Base-by-base conservation (phyloP, 352 stramenopile genomes). In the Pythium aphanidermatum region DNA sequence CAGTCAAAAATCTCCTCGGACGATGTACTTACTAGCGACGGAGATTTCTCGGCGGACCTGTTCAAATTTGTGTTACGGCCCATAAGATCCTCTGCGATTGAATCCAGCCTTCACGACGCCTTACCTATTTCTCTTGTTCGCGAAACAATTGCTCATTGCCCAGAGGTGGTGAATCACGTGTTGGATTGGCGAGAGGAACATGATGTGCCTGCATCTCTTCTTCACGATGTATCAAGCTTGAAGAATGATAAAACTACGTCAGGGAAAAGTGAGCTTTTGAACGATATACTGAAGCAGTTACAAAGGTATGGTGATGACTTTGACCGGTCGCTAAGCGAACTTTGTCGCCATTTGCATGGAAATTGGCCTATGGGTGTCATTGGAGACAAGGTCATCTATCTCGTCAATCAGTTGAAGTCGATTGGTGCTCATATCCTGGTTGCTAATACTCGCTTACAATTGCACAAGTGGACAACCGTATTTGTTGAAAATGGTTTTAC, bases 21-120 rank as follows among this genome's bases (percentile, higher is more conserved):
- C 17, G 48, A 83, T 40, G 27, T 89, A 21, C 48, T 89, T 2
- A 46, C 53, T 2, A 35, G 63, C 12, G 40, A 52, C 8, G 26
- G 8, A 4, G 47, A 47, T n/a, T 52, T 90, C 12, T 48, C 63
- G 28, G 71, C 74, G 3, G 77, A 90, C 46, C 39, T 86, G 43
- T 86, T 90, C 63, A 90, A 83, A 54, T 90, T 76, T 40, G 81
- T 90, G 23, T 46, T 90, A 17, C 77, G 77, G 4, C 77, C 77
- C 1, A 84, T 90, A 36, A 72, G 77, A 27, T 90, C 77, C 10
- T 84, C 77, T 19, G 77, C 77, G 1, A 90, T 90, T 28, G 77
- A 90, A 51, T 90, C 77, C 0, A 86, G 77, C 51, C 45, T 90
- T 1, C 70, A 83, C 20, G 77, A 90, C 40, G 68, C 67, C n/a